phyloP scores from a whole-genome alignment of 1,284 basidiomycete species.

The Pseudozyma flocculosa region DNA sequence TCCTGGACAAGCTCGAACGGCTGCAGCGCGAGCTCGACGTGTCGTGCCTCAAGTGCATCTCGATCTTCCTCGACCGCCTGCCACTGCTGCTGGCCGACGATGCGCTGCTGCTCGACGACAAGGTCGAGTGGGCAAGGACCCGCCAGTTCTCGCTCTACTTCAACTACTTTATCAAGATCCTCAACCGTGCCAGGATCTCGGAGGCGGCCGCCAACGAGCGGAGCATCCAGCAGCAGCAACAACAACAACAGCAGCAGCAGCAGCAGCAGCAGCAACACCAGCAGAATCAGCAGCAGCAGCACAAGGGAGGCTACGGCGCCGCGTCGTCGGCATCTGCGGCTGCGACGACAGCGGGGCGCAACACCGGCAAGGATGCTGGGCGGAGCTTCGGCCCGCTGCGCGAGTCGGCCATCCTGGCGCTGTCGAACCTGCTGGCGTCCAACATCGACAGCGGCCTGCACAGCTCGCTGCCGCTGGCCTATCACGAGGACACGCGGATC shows the following conservation, averaged over 20 bases:
- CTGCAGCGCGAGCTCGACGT: slow-evolving; percentile 52
- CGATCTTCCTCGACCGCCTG: slow-evolving; percentile 47
- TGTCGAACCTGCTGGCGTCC: slow-evolving; percentile 76
- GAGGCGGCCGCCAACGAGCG: slow-evolving; percentile 20
- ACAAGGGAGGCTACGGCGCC: too few species aligned
- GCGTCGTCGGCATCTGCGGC: neutral
- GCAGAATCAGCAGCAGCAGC: too few species aligned
- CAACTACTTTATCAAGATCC: slow-evolving; percentile 53
- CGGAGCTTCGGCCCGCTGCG: slow-evolving; percentile 35
- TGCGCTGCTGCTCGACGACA: slow-evolving; percentile 50
- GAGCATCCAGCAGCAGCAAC: neutral
- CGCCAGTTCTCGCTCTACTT: slow-evolving; percentile 51
- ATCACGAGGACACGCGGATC: slow-evolving; percentile 72
- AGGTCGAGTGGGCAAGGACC: slow-evolving; percentile 53
- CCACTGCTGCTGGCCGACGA: slow-evolving; percentile 51
- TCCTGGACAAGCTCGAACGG: slow-evolving; percentile 35
- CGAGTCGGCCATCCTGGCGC: slow-evolving; percentile 61
- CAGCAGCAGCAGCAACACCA: slow-evolving; percentile 2
- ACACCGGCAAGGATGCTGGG: slow-evolving; percentile 3
- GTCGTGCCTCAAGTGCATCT: slow-evolving; percentile 47
- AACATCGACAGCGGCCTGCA: slow-evolving; percentile 88
- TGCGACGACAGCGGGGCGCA: neutral
- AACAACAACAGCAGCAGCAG: neutral
- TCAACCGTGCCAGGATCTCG: slow-evolving; percentile 41
- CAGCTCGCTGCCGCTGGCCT: slow-evolving; percentile 78